Evolutionary conservation across 2,329 filamentous ascomycete genomes (phyloP).

Genomic region (Paecilomyces variotii): DNA sequence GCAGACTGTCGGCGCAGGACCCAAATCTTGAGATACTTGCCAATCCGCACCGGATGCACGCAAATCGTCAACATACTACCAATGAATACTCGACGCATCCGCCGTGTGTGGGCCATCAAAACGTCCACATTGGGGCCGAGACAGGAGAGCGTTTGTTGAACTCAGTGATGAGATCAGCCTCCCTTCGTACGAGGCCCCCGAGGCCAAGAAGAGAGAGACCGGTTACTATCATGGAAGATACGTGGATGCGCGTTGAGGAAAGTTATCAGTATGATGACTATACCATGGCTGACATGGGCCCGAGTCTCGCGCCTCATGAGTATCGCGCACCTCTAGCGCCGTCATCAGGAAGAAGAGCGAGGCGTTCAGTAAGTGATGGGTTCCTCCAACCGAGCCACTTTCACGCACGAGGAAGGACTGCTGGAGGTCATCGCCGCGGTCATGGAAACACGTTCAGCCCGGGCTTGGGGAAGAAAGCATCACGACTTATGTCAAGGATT

Average conservation of each 20-base stretch:
- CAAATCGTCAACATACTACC: background rate
- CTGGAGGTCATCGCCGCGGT: slow-evolving; percentile 3
- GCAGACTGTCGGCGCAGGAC: slow-evolving; percentile 8
- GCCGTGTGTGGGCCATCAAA: background rate
- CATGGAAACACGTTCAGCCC: slow-evolving; percentile 1
- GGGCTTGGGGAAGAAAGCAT: slow-evolving; percentile 6
- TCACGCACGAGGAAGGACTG: slow-evolving; percentile 6
- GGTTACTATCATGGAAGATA: background rate
- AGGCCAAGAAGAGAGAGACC: background rate
- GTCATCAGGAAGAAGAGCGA: background rate
- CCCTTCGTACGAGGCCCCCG: background rate
- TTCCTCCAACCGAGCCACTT: background rate
- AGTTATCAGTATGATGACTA: background rate
- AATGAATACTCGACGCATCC: background rate
- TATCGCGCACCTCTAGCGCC: background rate
- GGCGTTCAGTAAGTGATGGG: background rate
- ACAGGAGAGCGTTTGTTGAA: background rate
- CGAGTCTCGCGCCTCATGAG: background rate
- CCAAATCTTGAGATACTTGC: slow-evolving; percentile 6
- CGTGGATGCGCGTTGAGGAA: background rate
- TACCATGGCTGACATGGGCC: background rate
- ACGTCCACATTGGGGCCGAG: background rate
- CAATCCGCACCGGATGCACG: background rate
- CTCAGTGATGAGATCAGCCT: background rate
- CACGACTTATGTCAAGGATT: slow-evolving; percentile 8